A percentile compares a stretch with the other conserved stretches of the same genome.
These are phyloP conservation scores for Triangularia setosa DNA, from an alignment of 2,329 filamentous ascomycete species.

Conservation along the genomic window DNA sequence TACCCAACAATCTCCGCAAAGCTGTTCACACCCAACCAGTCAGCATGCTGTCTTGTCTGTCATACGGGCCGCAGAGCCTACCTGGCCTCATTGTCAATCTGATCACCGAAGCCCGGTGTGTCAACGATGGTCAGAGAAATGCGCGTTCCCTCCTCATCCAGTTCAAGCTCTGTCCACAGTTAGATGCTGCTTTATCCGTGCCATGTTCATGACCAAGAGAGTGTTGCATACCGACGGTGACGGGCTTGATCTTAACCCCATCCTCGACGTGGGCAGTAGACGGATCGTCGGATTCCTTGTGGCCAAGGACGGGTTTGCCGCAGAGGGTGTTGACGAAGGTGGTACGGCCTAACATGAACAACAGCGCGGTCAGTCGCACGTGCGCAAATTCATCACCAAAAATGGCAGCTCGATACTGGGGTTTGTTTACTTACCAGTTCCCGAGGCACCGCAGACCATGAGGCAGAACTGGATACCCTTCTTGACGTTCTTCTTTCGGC, in stretches of 20 bases:
- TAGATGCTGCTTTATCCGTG: constrained; percentile 1
- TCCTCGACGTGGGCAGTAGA: constrained; percentile 87
- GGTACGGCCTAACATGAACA: constrained; percentile 67
- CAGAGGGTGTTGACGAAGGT: constrained; percentile 99
- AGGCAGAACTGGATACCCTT: constrained; percentile 99
- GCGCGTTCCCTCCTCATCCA: constrained; percentile 97
- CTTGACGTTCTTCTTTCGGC: constrained; percentile 99
- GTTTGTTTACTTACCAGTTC: constrained; percentile 69
- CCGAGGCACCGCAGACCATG: constrained; percentile 99
- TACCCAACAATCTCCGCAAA: constrained; percentile 98
- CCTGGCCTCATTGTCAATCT: constrained; percentile 99
- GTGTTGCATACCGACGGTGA: constrained; percentile 78
- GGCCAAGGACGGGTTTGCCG: constrained; percentile 83
- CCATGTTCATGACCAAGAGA: background rate
- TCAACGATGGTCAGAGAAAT: constrained; percentile 98
- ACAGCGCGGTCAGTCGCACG: background rate
- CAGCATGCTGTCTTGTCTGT: background rate
- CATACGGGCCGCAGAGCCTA: constrained; percentile 38
- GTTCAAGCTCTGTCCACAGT: constrained; percentile 67
- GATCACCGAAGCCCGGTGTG: constrained; percentile 96
- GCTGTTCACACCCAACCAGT: constrained; percentile 43
- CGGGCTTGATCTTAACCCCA: constrained; percentile 96
- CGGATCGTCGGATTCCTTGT: constrained; percentile 92
- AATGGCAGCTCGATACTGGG: constrained; percentile 12
- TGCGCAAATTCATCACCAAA: constrained; percentile 7